Evolutionary conservation across 805 yeast genomes (phyloP).

Genomic region (Saccharomyces kudriavzevii): DNA sequence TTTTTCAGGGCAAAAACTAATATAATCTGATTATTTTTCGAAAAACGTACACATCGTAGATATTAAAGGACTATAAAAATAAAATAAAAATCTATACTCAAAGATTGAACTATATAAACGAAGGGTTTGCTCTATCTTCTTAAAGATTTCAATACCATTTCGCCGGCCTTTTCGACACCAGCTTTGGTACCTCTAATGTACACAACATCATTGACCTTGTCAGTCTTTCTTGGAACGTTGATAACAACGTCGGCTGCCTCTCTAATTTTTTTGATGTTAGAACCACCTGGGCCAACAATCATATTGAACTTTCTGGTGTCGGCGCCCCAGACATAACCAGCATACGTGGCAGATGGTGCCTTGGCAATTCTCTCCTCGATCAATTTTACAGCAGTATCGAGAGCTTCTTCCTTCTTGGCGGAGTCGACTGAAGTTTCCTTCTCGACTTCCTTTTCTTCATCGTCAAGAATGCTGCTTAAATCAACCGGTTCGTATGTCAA

Average conservation of each 20-base stretch:
- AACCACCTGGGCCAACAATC: conserved; percentile 72
- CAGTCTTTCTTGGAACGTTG: conserved; percentile 53
- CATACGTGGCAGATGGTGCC: conserved; percentile 38
- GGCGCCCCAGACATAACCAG: conserved; percentile 57
- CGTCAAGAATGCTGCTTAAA: conserved; percentile 21
- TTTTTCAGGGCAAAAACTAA: neutral
- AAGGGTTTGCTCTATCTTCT: conserved; percentile 1
- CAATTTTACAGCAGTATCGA: conserved; percentile 24
- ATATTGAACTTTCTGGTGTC: conserved; percentile 46
- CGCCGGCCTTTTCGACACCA: conserved; percentile 44
- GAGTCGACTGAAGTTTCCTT: conserved; percentile 40
- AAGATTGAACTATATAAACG: neutral
- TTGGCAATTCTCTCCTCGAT: conserved; percentile 43
- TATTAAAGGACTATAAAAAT: neutral
- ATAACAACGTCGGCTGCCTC: conserved; percentile 48
- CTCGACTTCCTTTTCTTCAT: conserved; percentile 35
- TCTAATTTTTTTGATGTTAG: conserved; percentile 55
- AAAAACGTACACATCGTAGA: neutral
- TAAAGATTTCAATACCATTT: conserved; percentile 29
- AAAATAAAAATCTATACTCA: neutral
- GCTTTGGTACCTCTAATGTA: conserved; percentile 53
- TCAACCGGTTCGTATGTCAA: conserved; percentile 37
- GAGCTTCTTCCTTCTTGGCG: conserved; percentile 43
- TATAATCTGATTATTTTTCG: neutral
- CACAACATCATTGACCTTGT: conserved; percentile 45